A percentile compares a stretch with the other conserved stretches of the same genome.
phyloP scores from a whole-genome alignment of 2,329 filamentous ascomycete genomes.

The Hypocreales sp. region DNA sequence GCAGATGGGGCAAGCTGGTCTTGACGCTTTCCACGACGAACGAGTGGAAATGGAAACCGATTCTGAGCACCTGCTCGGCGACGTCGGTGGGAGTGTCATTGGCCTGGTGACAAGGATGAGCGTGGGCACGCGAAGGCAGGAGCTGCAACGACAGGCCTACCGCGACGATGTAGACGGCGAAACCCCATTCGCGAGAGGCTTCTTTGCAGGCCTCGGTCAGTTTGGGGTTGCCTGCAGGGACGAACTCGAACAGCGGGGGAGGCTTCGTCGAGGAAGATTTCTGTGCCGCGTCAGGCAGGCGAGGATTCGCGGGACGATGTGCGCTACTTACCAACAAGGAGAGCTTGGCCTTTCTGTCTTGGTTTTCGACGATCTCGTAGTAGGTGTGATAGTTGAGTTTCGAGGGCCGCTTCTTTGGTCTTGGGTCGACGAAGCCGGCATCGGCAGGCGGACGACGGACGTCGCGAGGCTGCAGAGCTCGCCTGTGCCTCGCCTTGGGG shows the following conservation, averaged over 20 bases:
- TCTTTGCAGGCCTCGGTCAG: slow-evolving; percentile 49
- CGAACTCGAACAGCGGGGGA: slow-evolving; percentile 46
- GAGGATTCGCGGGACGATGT: slow-evolving; percentile 1
- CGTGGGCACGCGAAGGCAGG: no score
- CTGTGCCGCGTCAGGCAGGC: slow-evolving; percentile 22
- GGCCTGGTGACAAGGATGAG: slow-evolving; percentile 11
- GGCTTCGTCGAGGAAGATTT: slow-evolving; percentile 34
- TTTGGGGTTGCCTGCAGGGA: slow-evolving; percentile 45
- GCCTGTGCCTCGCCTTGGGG: slow-evolving; percentile 21
- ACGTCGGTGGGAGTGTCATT: slow-evolving; percentile 19
- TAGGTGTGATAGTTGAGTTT: slow-evolving; percentile 46
- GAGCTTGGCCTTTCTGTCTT: slow-evolving; percentile 48
- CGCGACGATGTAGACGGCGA: slow-evolving; percentile 52
- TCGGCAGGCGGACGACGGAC: no score
- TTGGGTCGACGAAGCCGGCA: slow-evolving; percentile 5
- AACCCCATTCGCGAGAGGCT: slow-evolving; percentile 42
- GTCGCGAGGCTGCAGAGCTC: slow-evolving; percentile 14
- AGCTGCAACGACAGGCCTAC: slow-evolving; percentile 18
- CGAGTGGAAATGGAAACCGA: slow-evolving; percentile 38
- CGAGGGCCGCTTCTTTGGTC: no score
- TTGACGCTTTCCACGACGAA: neutral
- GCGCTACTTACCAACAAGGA: slow-evolving; percentile 37
- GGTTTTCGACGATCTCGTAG: slow-evolving; percentile 49
- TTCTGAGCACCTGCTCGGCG: slow-evolving; percentile 39
- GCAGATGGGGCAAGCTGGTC: no score